phyloP scores from a whole-genome alignment of 805 yeast species.

The Schizosaccharomyces lindneri region DNA sequence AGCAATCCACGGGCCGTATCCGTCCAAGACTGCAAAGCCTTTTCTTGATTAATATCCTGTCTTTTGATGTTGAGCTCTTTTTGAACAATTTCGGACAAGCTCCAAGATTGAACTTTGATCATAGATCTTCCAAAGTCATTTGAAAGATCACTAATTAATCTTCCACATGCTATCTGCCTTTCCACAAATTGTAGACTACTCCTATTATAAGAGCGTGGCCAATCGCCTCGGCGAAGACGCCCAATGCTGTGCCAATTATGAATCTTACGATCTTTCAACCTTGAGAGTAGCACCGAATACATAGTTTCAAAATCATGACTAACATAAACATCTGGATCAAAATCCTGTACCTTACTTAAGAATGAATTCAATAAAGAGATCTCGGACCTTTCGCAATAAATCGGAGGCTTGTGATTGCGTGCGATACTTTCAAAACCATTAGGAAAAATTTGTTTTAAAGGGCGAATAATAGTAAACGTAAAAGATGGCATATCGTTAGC shows the following conservation, averaged over 20 bases:
- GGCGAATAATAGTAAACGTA: slow-evolving; percentile 52
- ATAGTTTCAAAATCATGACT: slow-evolving; percentile 76
- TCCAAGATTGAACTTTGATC: slow-evolving; percentile 84
- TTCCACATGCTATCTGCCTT: slow-evolving; percentile 55
- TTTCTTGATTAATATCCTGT: slow-evolving; percentile 42
- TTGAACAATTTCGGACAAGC: slow-evolving; percentile 69
- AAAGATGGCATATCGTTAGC: slow-evolving; percentile 36
- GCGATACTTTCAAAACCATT: slow-evolving; percentile 33
- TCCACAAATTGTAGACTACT: slow-evolving; percentile 19
- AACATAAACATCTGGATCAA: slow-evolving; percentile 77
- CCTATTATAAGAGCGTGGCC: slow-evolving; percentile 43
- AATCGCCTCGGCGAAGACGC: slow-evolving; percentile 38
- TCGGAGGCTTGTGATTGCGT: slow-evolving; percentile 21
- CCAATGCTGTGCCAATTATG: slow-evolving; percentile 64
- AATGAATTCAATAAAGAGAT: slow-evolving; percentile 48
- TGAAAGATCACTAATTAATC: slow-evolving; percentile 75
- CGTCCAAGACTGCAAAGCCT: slow-evolving; percentile 18
- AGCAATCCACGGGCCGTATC: slow-evolving; percentile 43
- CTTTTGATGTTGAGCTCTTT: slow-evolving; percentile 46
- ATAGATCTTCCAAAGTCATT: slow-evolving; percentile 92
- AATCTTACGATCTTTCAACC: slow-evolving; percentile 54
- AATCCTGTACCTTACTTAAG: slow-evolving; percentile 39
- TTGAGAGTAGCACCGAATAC: slow-evolving; percentile 53
- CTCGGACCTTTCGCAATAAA: slow-evolving; percentile 43
- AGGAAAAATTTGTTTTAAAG: slow-evolving; percentile 40